Base-by-base conservation (phyloP, 2,329 filamentous ascomycete genomes). In the Colletotrichum horii region DNA sequence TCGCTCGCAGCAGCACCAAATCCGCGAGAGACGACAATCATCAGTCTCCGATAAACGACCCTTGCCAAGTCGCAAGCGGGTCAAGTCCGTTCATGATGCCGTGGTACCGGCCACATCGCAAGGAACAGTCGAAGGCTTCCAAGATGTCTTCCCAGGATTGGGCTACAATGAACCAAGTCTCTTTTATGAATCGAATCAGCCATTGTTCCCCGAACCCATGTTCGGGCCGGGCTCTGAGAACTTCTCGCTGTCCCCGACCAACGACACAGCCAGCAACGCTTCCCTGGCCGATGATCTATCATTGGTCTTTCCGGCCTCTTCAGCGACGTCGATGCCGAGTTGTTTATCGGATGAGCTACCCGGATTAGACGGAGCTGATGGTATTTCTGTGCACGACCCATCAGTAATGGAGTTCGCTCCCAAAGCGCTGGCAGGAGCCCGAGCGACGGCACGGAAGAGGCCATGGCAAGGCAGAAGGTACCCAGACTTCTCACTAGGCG, bases 1-100 rank as follows among this genome's bases (percentile, higher is more conserved):
- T 14, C 74, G 70, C 56, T 71, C 76, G n/a, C 75, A 78, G 52
- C 66, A 75, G 16, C 30, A 48, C 14, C 73, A 73, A 11, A 64
- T 75, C 14, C 73, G 56, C 5, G 56, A 58, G 15, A 56, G 64
- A 34, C 34, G 64, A 14, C 70, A 73, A 22, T 64, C 70, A 3
- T 48, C 64, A 6, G 61, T 56, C 3, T 48, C 64, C 14, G 64
- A 67, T 15, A 73, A 56, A 7, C 8, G 19, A 1, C 12, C 16
- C 1, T 6, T 34, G 3, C 56, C 64, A 9, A 64, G 28, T n/a
- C 73, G 64, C 3, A 75, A 75, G 15, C 38, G 70, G n/a, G 19
- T 64, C 32, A 75, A 75, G 36, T 56, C 68, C n/a, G 24, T 12
- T 3, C 55, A 67, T 14, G 22, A 26, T 4, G n/a, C 26, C 22